Conservation (phyloP, 106 monocot species). For the Xerophyta viscosa region DNA sequence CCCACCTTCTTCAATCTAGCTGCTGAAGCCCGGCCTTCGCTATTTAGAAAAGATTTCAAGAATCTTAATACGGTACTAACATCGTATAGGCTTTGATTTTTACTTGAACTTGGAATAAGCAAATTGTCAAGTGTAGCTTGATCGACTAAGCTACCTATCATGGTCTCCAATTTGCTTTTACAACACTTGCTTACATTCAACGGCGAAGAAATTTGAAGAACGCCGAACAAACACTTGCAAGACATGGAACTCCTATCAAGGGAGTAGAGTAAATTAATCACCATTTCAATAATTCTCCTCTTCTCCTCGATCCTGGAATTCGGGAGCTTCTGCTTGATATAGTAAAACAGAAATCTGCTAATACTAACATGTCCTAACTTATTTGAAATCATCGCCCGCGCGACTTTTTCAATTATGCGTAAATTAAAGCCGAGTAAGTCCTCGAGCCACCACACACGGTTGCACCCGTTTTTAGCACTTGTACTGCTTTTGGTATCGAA, state of each 20-base stretch:
- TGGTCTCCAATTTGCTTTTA: slow-evolving; percentile 43
- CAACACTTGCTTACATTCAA: slow-evolving; percentile 24
- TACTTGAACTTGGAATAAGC: slow-evolving; percentile 40
- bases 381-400: slow-evolving; percentile 28
- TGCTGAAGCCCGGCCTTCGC: slow-evolving; percentile 8
- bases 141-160: slow-evolving; percentile 69
- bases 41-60: slow-evolving; percentile 46
- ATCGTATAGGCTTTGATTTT: slow-evolving; percentile 51
- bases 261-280: slow-evolving; percentile 42
- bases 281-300: slow-evolving; percentile 27
- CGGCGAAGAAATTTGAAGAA: slow-evolving; percentile 45
- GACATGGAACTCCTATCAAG: slow-evolving; percentile 49
- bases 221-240: slow-evolving; percentile 60
- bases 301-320: slow-evolving; percentile 31
- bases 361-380: slow-evolving; percentile 41
- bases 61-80: slow-evolving; percentile 63
- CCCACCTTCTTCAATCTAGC: slow-evolving; percentile 54
- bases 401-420: slow-evolving; percentile 18
- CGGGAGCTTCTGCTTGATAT: slow-evolving; percentile 38
- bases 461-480: slow-evolving; percentile 27
- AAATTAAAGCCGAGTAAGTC: slow-evolving; percentile 39
- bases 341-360: slow-evolving; percentile 67
- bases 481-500: slow-evolving; percentile 54
- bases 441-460: slow-evolving; percentile 82
- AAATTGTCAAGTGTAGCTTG: slow-evolving; percentile 67